Percentiles rank a stretch among this genome's conserved stretches.
Conservation (phyloP, 495 filamentous ascomycete genomes). For the Neohortaea acidophila region DNA sequence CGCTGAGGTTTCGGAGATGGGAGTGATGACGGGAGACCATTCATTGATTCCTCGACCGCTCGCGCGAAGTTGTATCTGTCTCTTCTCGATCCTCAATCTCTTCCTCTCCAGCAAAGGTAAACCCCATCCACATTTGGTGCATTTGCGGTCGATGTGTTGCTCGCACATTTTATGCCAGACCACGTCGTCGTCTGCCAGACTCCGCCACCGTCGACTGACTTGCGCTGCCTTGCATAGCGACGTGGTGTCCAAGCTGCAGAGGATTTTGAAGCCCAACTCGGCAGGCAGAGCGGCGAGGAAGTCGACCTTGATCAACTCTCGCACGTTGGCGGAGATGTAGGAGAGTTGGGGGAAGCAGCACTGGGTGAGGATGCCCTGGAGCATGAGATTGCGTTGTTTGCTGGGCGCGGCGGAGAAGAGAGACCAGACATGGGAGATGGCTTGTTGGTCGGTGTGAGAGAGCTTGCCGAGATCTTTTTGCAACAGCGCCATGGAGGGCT, state of each 20-base stretch:
- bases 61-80: conserved; percentile 63
- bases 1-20: conserved; percentile 26
- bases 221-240: conserved; percentile 96
- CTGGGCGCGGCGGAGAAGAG: conserved; percentile 89
- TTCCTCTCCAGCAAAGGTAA: conserved; percentile 80
- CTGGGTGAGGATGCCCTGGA: conserved; percentile 85
- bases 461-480: conserved; percentile 75
- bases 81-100: conserved; percentile 69
- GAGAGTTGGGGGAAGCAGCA: conserved; percentile 97
- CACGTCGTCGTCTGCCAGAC: conserved; percentile 83
- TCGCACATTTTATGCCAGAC: conserved; percentile 99
- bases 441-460: conserved; percentile 71
- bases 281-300: conserved; percentile 76
- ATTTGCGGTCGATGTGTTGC: conserved; percentile 93
- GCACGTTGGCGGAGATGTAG: conserved; percentile 68
- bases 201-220: conserved; percentile 77
- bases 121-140: conserved; percentile 93
- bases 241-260: conserved; percentile 82
- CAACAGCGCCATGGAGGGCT: conserved; percentile 86
- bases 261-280: conserved; percentile 83
- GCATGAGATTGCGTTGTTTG: conserved; percentile 86
- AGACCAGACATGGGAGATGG: conserved; percentile 91
- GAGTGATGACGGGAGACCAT: conserved; percentile 39
- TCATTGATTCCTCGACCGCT: conserved; percentile 37
- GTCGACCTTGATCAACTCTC: conserved; percentile 89